Percentiles rank a stretch among this genome's conserved stretches.
Evolutionary conservation across 768 basidiomycete species (phyloP).

Genomic region (Boletus edulis): DNA sequence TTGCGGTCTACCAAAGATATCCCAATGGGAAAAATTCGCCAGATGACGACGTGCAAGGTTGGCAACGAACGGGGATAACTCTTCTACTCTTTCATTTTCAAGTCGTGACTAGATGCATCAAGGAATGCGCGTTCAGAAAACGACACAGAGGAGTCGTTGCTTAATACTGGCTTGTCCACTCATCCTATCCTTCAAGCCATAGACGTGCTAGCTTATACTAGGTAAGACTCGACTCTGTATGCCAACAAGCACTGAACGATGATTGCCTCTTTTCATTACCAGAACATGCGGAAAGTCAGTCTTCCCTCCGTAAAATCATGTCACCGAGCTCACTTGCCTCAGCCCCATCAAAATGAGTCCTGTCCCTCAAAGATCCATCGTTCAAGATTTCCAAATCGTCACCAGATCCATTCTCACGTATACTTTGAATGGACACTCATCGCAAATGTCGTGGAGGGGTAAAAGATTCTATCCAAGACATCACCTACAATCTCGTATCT

Average conservation of each 20-base stretch:
- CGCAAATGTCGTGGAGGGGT: constrained; percentile 70
- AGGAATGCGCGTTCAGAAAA: constrained; percentile 73
- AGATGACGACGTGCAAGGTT: constrained; percentile 99
- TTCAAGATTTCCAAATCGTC: constrained; percentile 97
- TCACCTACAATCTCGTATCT: constrained; percentile 76
- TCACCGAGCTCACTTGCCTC: too few relatives aligned
- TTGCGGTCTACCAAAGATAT: constrained; percentile 56
- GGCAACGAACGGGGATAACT: constrained; percentile 2
- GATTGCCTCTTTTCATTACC: constrained; percentile 50
- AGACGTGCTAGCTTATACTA: constrained; percentile 77
- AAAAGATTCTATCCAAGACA: constrained; percentile 74
- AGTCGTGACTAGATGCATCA: constrained; percentile 51
- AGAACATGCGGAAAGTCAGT: too few relatives aligned
- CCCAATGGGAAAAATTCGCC: constrained; percentile 69
- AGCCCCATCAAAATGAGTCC: constrained; percentile 52
- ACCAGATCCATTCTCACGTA: constrained; percentile 72
- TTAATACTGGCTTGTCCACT: constrained; percentile 85
- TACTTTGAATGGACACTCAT: constrained; percentile 75
- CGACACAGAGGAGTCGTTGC: constrained; percentile 75
- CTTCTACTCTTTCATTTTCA: constrained; percentile 1
- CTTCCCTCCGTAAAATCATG: too few relatives aligned
- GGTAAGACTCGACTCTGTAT: constrained; percentile 41
- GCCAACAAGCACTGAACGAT: not conserved
- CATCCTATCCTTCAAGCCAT: constrained; percentile 89
- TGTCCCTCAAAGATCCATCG: constrained; percentile 81